These are phyloP conservation scores for Periglandula ipomoeae DNA, from an alignment of 2,329 filamentous ascomycete genomes.

Conservation along the genomic window DNA sequence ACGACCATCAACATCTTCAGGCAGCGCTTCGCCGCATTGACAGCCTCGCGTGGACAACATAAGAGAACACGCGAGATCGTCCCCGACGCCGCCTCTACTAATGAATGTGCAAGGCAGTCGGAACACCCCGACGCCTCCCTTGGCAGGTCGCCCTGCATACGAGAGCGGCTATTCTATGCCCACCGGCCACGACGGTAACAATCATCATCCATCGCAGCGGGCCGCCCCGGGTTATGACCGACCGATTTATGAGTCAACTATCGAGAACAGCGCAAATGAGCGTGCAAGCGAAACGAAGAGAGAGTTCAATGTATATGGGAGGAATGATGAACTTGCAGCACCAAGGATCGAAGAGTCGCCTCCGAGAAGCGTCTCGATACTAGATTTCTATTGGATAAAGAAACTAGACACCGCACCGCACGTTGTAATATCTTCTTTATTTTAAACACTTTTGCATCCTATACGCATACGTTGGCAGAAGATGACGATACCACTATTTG, in stretches of 20 bases:
- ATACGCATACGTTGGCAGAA: slow-evolving; percentile 3
- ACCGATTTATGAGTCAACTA: slow-evolving; percentile 22
- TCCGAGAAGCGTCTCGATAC: slow-evolving; percentile 45
- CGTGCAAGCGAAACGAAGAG: slow-evolving; percentile 35
- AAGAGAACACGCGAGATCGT: slow-evolving; percentile 22
- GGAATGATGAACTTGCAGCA: slow-evolving; percentile 37
- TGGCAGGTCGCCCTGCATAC: slow-evolving; percentile 32
- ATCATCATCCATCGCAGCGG: slow-evolving; percentile 12
- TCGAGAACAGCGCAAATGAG: slow-evolving; percentile 23
- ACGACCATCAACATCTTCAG: slow-evolving; percentile 40
- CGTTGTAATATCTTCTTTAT: not conserved
- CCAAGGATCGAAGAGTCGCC: slow-evolving; percentile 42
- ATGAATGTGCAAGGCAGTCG: slow-evolving; percentile 21
- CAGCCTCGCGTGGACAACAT: slow-evolving; percentile 29
- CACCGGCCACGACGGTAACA: slow-evolving; percentile 16
- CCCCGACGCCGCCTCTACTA: slow-evolving; percentile 43
- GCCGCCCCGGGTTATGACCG: slow-evolving; percentile 28
- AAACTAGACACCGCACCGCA: not conserved
- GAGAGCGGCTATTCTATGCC: slow-evolving; percentile 30
- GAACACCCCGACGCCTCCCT: slow-evolving; percentile 35
- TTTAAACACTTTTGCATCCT: not conserved
- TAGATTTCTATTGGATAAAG: not conserved
- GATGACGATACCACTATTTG: slow-evolving; percentile 20
- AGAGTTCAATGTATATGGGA: slow-evolving; percentile 51
- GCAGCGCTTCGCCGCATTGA: slow-evolving; percentile 41